Base-by-base conservation (phyloP, 345 rosid genomes). In the Balakata baccata region DNA sequence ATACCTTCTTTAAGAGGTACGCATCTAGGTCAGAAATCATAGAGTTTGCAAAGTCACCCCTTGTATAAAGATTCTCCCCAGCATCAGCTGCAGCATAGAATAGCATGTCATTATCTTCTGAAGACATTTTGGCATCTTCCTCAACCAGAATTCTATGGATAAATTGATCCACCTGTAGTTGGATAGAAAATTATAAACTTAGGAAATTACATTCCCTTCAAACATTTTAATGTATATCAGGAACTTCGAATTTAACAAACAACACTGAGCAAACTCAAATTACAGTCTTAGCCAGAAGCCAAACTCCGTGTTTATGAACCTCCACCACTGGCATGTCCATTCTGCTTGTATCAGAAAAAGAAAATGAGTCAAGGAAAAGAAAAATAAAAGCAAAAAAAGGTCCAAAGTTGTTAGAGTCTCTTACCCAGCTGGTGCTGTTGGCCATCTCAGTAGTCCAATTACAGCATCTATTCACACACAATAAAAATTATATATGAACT, bases 341-440 rank as follows among this genome's bases (percentile, higher is more conserved):
- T 46, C 72, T 66, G 77, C 77, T 84, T 0, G 23, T 65, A 70
- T 18, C 70, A 51, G 46, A 65, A 23, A 74, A 66, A 43, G 73
- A 68, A 38, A 63, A n/a, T 5, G 25, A 50, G 45, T 52, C 63
- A 29, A 46, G 61, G 52, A 12, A 50, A 66, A 16, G 29, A 60
- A 47, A 20, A 43, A 5, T n/a, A 23, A 68, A 49, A 79, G 45
- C 68, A 39, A 64, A 18, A 12, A 17, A 29, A 8, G 23, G 11
- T 10, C 60, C 65, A 43, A 29, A n/a, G 34, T 45, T 6, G 29
- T 25, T 47, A 23, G n/a, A 59, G 8, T n/a, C 41, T 37, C 74
- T 73, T 73, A 73, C 81, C 81, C 81, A 45, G 77, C 41, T 7
- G 81, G 81, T 18, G 81, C 71, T 12, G 74, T 78, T 61, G 81